Base-by-base conservation (phyloP, 305 asterid genomes). In the Petunia hybrid region DNA sequence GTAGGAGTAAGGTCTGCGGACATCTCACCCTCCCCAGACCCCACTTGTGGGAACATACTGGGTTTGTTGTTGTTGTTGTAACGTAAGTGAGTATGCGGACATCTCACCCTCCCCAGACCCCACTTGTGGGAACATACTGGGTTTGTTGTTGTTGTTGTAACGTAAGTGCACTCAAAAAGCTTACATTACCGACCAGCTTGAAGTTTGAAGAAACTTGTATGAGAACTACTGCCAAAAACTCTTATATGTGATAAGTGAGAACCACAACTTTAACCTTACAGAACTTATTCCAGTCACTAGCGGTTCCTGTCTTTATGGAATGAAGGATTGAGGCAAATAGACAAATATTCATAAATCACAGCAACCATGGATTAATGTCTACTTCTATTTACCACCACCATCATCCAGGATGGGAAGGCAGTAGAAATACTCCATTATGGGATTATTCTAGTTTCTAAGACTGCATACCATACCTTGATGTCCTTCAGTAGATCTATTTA, bases 331-430 rank as follows among this genome's bases (percentile, higher is more conserved):
- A 38, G 14, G 10, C 4, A 5, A 71, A 71, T 61, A 35, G 45
- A 43, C 46, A 64, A 64, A 64, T 38, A 6, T 45, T 64, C 22
- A 74, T 38, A 74, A 51, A 56, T 55, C 79, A 74, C 39, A 74
- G 3, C 1, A 1, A 74, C 48, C 48, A 59, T 4, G 51, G 51
- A 6, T 38, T 53, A 55, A 39, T 55, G 65, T 48, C 3, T 38
- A 74, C 7, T 36, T 14, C 9, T 38, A 38, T 14, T 74, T 53
- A 53, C 53, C 13, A 74, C 64, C 48, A 3, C 4, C n/a, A 38
- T 74, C 64, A 74, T 53, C 38, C 79, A 74, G 63, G 65, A 38
- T 48, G 65, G 51, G 65, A 74, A 38, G 38, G 65, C 65, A 74
- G 55, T 51, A 51, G 78, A 51, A 12, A 74, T 36, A 16, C 36